Conservation (phyloP, 2,329 filamentous ascomycete genomes). For the Neofusicoccum sp. region DNA sequence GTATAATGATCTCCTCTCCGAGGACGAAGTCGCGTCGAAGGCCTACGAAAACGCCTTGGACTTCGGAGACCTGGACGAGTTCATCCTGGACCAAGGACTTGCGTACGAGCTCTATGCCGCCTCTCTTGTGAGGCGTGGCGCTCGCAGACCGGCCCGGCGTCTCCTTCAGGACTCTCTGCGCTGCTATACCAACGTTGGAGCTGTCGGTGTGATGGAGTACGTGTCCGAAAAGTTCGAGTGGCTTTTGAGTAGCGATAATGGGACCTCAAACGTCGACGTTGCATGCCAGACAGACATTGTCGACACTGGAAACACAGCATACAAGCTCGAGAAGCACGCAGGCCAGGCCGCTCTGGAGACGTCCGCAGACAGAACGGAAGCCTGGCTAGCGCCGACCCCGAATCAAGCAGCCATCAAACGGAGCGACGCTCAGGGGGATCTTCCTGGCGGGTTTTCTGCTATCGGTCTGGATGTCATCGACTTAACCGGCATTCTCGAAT, state of each 20-base stretch:
- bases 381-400: slow-evolving; percentile 52
- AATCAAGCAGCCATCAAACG: slow-evolving; percentile 43
- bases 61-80: slow-evolving; percentile 68
- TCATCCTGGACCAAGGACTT: slow-evolving; percentile 71
- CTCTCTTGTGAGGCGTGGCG: slow-evolving; percentile 66
- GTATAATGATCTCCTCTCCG: slow-evolving; percentile 62
- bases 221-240: slow-evolving; percentile 70
- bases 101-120: slow-evolving; percentile 75
- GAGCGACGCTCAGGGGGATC: slow-evolving; percentile 51
- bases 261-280: slow-evolving; percentile 62
- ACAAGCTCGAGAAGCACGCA: slow-evolving; percentile 49
- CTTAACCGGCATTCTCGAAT: slow-evolving; percentile 75
- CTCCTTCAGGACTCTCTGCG: slow-evolving; percentile 68
- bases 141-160: slow-evolving; percentile 69
- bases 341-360: slow-evolving; percentile 41
- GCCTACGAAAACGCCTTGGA: slow-evolving; percentile 73
- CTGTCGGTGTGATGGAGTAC: slow-evolving; percentile 67
- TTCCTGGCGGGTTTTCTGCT: slow-evolving; percentile 67
- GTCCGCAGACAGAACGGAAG: slow-evolving; percentile 50
- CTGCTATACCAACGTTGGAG: slow-evolving; percentile 70
- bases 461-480: slow-evolving; percentile 77
- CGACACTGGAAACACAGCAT: slow-evolving; percentile 44
- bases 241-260: slow-evolving; percentile 65
- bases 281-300: slow-evolving; percentile 73
- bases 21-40: slow-evolving; percentile 58